phyloP scores from a whole-genome alignment of 495 filamentous ascomycete species.

The Aspergillus cavernicola region DNA sequence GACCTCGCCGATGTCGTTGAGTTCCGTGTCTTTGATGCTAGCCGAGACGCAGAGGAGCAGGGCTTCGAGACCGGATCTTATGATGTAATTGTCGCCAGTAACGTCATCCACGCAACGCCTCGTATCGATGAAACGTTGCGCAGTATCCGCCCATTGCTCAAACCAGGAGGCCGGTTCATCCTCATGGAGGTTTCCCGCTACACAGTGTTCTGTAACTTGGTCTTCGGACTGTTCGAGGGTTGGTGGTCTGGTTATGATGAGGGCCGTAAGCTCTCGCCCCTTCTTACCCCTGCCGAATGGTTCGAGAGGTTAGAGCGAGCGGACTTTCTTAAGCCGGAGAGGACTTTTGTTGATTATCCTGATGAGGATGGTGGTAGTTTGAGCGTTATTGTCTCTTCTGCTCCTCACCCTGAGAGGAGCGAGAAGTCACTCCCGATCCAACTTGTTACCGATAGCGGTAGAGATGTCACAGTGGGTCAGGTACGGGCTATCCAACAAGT shows the following conservation, averaged over 20 bases:
- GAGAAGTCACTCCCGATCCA: conserved; percentile 4
- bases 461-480: not conserved
- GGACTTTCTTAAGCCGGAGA: conserved; percentile 1
- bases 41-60: conserved; percentile 3
- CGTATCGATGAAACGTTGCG: conserved; percentile 3
- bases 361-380: conserved; percentile 11
- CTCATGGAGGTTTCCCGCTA: conserved; percentile 9
- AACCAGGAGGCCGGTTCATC: conserved; percentile 11
- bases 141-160: conserved; percentile 9
- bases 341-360: conserved; percentile 3
- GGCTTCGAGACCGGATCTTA: conserved; percentile 8
- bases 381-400: conserved; percentile 2
- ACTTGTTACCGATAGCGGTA: not conserved
- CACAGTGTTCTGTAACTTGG: not conserved
- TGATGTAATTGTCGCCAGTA: conserved; percentile 12
- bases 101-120: conserved; percentile 10
- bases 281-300: conserved; percentile 7
- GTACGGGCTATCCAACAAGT: not conserved
- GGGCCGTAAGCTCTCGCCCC: conserved; percentile 3
- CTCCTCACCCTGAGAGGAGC: not conserved
- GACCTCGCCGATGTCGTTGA: conserved; percentile 8
- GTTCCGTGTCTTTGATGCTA: conserved; percentile 10
- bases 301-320: not conserved
- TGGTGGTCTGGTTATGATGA: conserved; percentile 13
- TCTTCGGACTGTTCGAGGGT: conserved; percentile 10